These are phyloP conservation scores for Trebouxia sp. DNA, from an alignment of 139 green algal genomes.

Conservation along the genomic window DNA sequence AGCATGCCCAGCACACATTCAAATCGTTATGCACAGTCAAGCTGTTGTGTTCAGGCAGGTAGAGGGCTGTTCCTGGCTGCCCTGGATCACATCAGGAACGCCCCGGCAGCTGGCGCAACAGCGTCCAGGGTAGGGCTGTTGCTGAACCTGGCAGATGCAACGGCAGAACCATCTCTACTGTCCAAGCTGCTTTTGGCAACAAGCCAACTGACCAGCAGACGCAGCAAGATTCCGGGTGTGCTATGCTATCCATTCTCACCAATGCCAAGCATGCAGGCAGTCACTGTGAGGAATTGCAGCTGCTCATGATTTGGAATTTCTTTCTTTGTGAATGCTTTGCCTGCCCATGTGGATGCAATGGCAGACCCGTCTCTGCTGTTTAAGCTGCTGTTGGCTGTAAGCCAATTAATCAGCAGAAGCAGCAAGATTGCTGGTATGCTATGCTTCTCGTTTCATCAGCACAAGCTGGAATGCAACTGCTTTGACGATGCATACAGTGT, in stretches of 20 bases:
- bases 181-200: neutral
- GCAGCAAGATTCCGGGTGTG: slow-evolving; percentile 26
- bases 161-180: neutral
- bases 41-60: slow-evolving; percentile 31
- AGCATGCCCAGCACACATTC: too few species aligned
- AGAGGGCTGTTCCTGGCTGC: slow-evolving; percentile 35
- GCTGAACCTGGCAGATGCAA: slow-evolving; percentile 18
- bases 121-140: slow-evolving; percentile 23
- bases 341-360: too few species aligned
- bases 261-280: too few species aligned
- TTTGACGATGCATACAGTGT: too few species aligned
- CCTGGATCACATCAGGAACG: slow-evolving; percentile 24
- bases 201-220: slow-evolving; percentile 8
- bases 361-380: neutral
- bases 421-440: neutral
- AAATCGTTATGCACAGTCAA: too few species aligned
- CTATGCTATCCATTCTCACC: neutral
- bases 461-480: too few species aligned
- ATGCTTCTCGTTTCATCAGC: too few species aligned
- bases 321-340: too few species aligned
- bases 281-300: too few species aligned
- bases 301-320: too few species aligned
- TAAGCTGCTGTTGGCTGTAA: neutral
- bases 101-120: slow-evolving; percentile 1
- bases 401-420: neutral